Evolutionary conservation across 1,139 yeast genomes (phyloP).

Genomic region (Protomyces inundatus): DNA sequence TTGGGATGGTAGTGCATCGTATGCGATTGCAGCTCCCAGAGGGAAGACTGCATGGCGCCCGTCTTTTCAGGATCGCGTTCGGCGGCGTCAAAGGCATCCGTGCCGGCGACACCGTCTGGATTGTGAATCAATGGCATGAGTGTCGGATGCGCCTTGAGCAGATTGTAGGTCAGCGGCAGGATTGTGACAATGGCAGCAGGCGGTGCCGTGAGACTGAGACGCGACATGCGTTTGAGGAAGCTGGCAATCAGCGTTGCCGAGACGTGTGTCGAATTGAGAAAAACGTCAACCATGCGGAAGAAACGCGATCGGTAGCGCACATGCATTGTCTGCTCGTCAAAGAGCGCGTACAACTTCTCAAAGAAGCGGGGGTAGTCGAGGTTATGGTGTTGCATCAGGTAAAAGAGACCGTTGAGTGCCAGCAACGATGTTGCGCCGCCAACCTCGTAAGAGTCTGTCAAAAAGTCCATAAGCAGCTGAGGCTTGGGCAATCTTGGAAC

Average conservation of each 20-base stretch:
- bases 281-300: conserved; percentile 77
- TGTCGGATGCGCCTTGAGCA: conserved; percentile 83
- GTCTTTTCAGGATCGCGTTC: conserved; percentile 74
- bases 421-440: conserved; percentile 48
- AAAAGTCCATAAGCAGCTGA: conserved; percentile 80
- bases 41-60: conserved; percentile 72
- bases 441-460: conserved; percentile 74
- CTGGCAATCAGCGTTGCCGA: conserved; percentile 82
- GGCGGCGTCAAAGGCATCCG: conserved; percentile 61
- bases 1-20: conserved; percentile 93
- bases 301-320: conserved; percentile 81
- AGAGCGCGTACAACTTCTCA: conserved; percentile 69
- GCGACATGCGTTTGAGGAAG: conserved; percentile 74
- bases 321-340: conserved; percentile 67
- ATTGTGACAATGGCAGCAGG: conserved; percentile 85
- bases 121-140: conserved; percentile 86
- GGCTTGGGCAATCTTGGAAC: conserved; percentile 80
- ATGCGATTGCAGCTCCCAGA: conserved; percentile 84
- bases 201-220: conserved; percentile 71
- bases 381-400: conserved; percentile 72
- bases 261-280: conserved; percentile 80
- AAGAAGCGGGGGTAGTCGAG: conserved; percentile 91
- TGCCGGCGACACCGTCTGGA: conserved; percentile 34
- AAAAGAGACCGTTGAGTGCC: conserved; percentile 82
- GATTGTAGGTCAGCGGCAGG: conserved; percentile 85